Conservation (phyloP, 2,329 filamentous ascomycete species). For the Thelonectria rubi region DNA sequence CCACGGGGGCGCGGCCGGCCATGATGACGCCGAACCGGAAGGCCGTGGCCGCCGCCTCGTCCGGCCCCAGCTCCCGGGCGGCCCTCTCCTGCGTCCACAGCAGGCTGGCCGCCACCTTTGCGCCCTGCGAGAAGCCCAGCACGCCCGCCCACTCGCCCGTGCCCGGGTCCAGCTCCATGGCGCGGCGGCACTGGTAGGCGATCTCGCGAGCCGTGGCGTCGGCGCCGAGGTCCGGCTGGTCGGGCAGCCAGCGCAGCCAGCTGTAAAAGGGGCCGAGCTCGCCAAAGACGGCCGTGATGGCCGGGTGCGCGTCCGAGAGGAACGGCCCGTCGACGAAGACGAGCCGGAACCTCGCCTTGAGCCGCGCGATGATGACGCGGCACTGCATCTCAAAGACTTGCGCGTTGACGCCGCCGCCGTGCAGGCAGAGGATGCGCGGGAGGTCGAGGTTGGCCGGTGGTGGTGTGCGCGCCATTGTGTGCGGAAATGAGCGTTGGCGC, state of each 20-base stretch:
- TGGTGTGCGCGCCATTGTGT: slow-evolving; percentile 10
- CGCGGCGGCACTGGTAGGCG: slow-evolving; percentile 49
- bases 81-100: slow-evolving; percentile 69
- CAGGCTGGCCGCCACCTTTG: slow-evolving; percentile 67
- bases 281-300: slow-evolving; percentile 71
- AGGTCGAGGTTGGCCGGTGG: slow-evolving; percentile 43
- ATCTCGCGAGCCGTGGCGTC: slow-evolving; percentile 51
- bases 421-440: slow-evolving; percentile 81
- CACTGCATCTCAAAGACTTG: slow-evolving; percentile 74
- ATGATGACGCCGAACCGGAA: slow-evolving; percentile 51
- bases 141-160: slow-evolving; percentile 68
- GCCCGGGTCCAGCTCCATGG: slow-evolving; percentile 64
- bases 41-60: slow-evolving; percentile 30
- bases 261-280: slow-evolving; percentile 71
- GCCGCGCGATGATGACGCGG: slow-evolving; percentile 59
- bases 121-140: slow-evolving; percentile 74
- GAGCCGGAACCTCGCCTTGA: slow-evolving; percentile 70
- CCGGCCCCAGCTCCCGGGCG: slow-evolving; percentile 46
- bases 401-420: slow-evolving; percentile 80
- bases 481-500: slow-evolving; percentile 18
- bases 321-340: slow-evolving; percentile 78
- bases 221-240: slow-evolving; percentile 63
- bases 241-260: slow-evolving; percentile 69
- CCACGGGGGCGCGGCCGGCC: slow-evolving; percentile 46
- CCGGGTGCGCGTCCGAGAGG: slow-evolving; percentile 67